Base-by-base conservation (phyloP, 495 filamentous ascomycete species). In the Trypethelium eluteriae region DNA sequence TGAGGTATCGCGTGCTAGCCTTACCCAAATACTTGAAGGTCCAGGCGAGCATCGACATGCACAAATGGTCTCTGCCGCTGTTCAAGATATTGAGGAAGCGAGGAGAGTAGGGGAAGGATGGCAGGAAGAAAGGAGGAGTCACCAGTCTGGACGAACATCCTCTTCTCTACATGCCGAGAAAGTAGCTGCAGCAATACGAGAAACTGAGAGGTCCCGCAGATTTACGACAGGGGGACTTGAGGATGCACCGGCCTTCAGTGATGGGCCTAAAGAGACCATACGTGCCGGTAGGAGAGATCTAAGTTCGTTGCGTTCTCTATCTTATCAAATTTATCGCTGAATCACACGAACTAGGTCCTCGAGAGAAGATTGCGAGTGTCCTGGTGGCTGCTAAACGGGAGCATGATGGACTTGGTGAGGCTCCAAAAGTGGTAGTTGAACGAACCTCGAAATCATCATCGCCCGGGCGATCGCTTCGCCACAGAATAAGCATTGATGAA, bases 81-180 rank as follows among this genome's bases (percentile, higher is more conserved):
- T 59, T 32, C 53, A 59, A 36, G 53, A 59, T 7, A 59, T 59
- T 36, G 53, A 59, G 18, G 18, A 36, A 59, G 53, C 53, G 18
- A 59, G 32, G 53, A 59, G 14, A 59, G 53, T 32, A 10, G 53
- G 7, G 18, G 53, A 14, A 14, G 36, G 32, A 59, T 32, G 14
- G 32, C 53, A 36, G 3, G 53, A 59, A 59, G 53, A 59, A 34
- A 34, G 53, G 18, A 32, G 36, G 7, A 32, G 53, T 9, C 53
- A 59, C 6, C 53, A 59, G 32, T 59, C 53, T 59, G 53, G 53
- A 18, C 53, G 53, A 14, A 59, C 53, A 9, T 59, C 53, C 53
- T 59, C 53, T 59, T 34, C 53, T 9, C 32, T 59, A 35, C 53
- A 59, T 59, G 53, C 53, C 34, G 53, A 59, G 14, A 59, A 59